These are phyloP conservation scores for Hypomyces perniciosus DNA, from an alignment of 2,329 filamentous ascomycete species.

Conservation along the genomic window DNA sequence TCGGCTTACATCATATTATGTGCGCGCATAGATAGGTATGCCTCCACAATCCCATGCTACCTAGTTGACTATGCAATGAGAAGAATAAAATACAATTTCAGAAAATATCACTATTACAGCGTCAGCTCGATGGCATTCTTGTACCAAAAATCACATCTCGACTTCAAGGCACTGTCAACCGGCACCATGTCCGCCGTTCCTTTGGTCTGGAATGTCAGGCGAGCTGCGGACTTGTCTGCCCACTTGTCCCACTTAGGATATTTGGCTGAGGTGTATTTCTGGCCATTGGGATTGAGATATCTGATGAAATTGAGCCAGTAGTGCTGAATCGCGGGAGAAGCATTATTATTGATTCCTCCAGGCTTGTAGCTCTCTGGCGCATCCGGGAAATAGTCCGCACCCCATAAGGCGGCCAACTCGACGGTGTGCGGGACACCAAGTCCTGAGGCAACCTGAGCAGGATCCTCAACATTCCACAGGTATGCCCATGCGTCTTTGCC, in stretches of 20 bases:
- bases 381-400: conserved; percentile 47
- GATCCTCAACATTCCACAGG: conserved; percentile 61
- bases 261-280: not conserved
- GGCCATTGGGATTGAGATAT: conserved; percentile 56
- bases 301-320: conserved; percentile 74
- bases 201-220: conserved; percentile 36
- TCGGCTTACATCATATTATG: no score
- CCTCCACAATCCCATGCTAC: no score
- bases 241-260: conserved; percentile 33
- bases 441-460: conserved; percentile 44
- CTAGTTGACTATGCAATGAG: no score
- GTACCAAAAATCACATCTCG: conserved; percentile 23
- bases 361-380: conserved; percentile 51
- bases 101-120: conserved; percentile 11
- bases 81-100: no score
- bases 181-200: conserved; percentile 36
- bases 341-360: conserved; percentile 46
- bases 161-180: conserved; percentile 19
- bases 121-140: conserved; percentile 16
- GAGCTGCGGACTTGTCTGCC: conserved; percentile 23
- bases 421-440: conserved; percentile 61
- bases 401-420: conserved; percentile 63
- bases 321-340: conserved; percentile 56
- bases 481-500: conserved; percentile 57
- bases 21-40: no score